phyloP scores from a whole-genome alignment of 2,329 filamentous ascomycete species.

The Colletotrichum tamarilloi region DNA sequence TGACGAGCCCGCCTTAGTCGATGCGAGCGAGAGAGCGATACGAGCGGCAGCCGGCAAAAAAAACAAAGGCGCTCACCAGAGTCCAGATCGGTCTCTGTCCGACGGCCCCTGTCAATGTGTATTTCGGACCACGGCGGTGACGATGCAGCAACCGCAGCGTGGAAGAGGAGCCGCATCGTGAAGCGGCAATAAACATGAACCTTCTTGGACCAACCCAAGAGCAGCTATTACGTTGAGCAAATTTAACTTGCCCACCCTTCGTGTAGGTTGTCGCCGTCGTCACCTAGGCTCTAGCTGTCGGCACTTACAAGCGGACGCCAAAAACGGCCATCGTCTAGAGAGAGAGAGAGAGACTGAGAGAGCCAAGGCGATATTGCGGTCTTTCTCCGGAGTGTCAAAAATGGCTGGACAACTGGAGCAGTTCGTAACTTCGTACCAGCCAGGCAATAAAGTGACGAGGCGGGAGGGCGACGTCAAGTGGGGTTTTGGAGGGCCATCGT shows the following conservation, averaged over 20 bases:
- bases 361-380: conserved; percentile 4
- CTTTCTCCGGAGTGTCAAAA: conserved; percentile 20
- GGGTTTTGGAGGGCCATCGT: conserved; percentile 18
- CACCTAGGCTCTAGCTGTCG: neutral
- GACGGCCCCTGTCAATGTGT: conserved; percentile 1
- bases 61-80: neutral
- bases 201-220: neutral
- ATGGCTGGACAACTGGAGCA: conserved; percentile 4
- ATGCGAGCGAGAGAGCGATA: conserved; percentile 24
- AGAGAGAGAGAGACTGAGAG: neutral
- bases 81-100: conserved; percentile 36
- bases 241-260: neutral
- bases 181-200: neutral
- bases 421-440: neutral
- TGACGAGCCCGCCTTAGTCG: conserved; percentile 5
- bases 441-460: conserved; percentile 4
- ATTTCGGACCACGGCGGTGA: conserved; percentile 18
- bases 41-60: conserved; percentile 30
- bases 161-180: neutral
- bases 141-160: conserved; percentile 19
- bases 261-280: neutral
- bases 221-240: conserved; percentile 17
- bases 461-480: conserved; percentile 14
- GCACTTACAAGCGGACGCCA: neutral
- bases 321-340: neutral